Base-by-base conservation (phyloP, 192 early-diverging fungal genomes). In the Coemansia sp. region DNA sequence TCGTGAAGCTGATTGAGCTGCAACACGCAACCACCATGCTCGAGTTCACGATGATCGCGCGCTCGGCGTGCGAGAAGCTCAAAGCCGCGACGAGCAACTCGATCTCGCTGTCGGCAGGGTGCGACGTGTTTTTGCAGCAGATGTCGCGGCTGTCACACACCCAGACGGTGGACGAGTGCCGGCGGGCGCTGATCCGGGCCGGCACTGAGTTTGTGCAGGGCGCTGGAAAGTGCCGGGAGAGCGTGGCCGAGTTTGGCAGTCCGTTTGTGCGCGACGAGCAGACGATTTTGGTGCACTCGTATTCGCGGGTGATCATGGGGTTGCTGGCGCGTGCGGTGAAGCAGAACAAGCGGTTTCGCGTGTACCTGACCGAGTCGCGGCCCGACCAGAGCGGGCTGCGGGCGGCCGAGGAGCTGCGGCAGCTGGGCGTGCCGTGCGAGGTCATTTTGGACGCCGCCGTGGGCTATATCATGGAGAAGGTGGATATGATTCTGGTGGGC, bases 401-500 rank as follows among this genome's bases (percentile, higher is more conserved):
- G 15, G 87, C 90, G 1, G 87, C 86, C 0, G 73, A 80, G 15
- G 81, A 84, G 44, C 81, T 98, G 48, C 68, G 83, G 39, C 64
- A 66, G 57, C 70, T 84, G 30, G 87, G 89, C 52, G 88, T 98
- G 32, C 87, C 87, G 6, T 90, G 89, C 14, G 84, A 87, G 38
- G 83, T 91, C 17, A 85, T 99, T 29, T 67, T 90, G 59, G 97
- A 99, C 67, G 79, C 90, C 3, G 94, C 95, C 4, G 90, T 95
- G 5, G 93, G 90, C 26, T 95, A 90, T 71, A 81, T 94, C 51
- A 94, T 99, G 80, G 88, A 92, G 54, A 88, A 90, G 65, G 94
- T 99, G 12, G 94, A 99, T 60, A 82, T 95, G 82, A 90, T 97
- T 14, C 81, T 99, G 58, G 94, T 93, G 23, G 97, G 97, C 15